Base-by-base conservation (phyloP, 192 early-diverging fungal species). In the Backusella macrospora region DNA sequence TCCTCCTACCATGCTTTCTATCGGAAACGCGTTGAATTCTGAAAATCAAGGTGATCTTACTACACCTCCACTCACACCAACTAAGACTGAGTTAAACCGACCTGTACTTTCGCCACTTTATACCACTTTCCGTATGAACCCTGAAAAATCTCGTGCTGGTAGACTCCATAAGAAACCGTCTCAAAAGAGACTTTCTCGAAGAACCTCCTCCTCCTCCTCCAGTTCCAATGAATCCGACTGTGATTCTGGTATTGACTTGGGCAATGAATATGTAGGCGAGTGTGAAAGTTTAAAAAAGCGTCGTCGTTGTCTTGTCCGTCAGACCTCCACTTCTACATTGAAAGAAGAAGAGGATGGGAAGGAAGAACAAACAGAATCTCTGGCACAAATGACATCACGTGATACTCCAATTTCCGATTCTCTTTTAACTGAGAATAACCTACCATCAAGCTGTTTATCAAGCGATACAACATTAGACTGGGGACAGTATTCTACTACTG, bases 171-270 rank as follows among this genome's bases (percentile, higher is more conserved):
- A 44, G 40, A n/a, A 39, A 1, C 42, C 38, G 23, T 21, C 40
- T 65, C 71, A 52, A 55, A 44, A 39, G 29, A 67, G 66, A 29
- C 66, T 46, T 18, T 26, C 18, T 9, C 4, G n/a, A 10, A 26
- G 44, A 43, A n/a, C 23, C 29, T 63, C 18, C 14, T 47, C 59
- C 14, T 47, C 59, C 4, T 2, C 7, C n/a, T 29, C 18, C n/a
- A 48, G 15, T 9, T 4, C 63, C 1, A 15, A 74, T 39, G 75
- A 76, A 29, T 76, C 70, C 0, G 75, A 76, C 8, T 72, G 49
- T 68, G 75, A 76, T 55, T 67, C 63, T 8, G 75, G 75, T 38
- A 48, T 76, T 1, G 75, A 76, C 12, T 40, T 76, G 10, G 42
- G 70, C 15, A 71, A 29, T 21, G 74, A 76, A 16, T 70, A 68